phyloP scores from a whole-genome alignment of 2,329 filamentous ascomycete species.

The Aspergillus quadrilineatus region DNA sequence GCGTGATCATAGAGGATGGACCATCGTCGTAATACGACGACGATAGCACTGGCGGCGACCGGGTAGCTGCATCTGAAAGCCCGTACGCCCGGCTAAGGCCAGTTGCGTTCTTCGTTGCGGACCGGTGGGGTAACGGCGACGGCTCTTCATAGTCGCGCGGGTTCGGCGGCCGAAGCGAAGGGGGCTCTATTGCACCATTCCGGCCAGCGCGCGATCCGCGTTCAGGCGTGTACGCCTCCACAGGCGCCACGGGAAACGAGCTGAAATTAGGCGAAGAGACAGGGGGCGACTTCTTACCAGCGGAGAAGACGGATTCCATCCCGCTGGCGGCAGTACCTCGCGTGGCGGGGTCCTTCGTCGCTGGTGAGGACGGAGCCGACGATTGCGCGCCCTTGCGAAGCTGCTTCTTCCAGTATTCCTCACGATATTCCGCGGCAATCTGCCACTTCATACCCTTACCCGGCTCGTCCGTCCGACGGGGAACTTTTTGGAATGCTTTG shows the following conservation, averaged over 20 bases:
- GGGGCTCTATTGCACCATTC: slow-evolving; percentile 27
- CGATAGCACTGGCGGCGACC: slow-evolving; percentile 49
- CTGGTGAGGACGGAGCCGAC: slow-evolving; percentile 48
- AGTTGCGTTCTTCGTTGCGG: slow-evolving; percentile 29
- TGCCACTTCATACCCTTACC: slow-evolving; percentile 99
- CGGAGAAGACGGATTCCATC: slow-evolving; percentile 42
- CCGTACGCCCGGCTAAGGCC: slow-evolving; percentile 38
- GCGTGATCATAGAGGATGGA: slow-evolving; percentile 49
- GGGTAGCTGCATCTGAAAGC: slow-evolving; percentile 40
- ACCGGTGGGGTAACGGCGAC: slow-evolving; percentile 41
- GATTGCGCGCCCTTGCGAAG: slow-evolving; percentile 46
- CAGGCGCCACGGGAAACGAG: slow-evolving; percentile 42
- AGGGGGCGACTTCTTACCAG: slow-evolving; percentile 39
- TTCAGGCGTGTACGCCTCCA: slow-evolving; percentile 50
- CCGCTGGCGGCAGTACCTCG: slow-evolving; percentile 27
- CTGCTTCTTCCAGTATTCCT: slow-evolving; percentile 79
- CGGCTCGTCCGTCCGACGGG: slow-evolving; percentile 87
- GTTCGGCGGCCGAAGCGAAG: slow-evolving; percentile 33
- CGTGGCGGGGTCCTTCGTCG: slow-evolving; percentile 40
- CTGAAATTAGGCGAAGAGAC: slow-evolving; percentile 43
- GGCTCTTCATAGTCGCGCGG: slow-evolving; percentile 42
- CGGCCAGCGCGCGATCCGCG: slow-evolving; percentile 42
- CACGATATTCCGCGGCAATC: slow-evolving; percentile 76
- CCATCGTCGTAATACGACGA: slow-evolving; percentile 51
- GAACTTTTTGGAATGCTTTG: slow-evolving; percentile 90